Evolutionary conservation across 1,284 basidiomycete species (phyloP), one percentile per base, ranked within the genome.

Genomic region (Testicularia cyperi): DNA sequence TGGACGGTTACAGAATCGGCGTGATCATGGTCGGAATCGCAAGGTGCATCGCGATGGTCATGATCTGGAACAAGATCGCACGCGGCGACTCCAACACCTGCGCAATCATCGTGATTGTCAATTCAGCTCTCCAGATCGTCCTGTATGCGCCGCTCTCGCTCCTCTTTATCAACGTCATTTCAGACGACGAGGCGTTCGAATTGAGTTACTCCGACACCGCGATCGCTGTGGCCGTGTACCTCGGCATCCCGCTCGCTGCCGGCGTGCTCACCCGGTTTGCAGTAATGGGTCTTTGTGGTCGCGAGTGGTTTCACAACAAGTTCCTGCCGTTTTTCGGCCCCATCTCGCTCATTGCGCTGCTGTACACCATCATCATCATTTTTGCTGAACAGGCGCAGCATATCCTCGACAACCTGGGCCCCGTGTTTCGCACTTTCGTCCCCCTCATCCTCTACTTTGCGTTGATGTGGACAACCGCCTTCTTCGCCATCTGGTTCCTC

Each of bases 141-240:
- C 80, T 91, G 8, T 91, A 86, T 75, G 84, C 87, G 0, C 90
- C 88, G 0, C 84, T 84, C 57, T 82, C 87, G 1, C 71, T 92
- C 2, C 78, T 90, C 25, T 90, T 91, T 76, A 80, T 91, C 73
- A 85, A 89, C 69, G 78, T 86, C 36, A 83, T 92, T 42, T 65
- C 70, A 5, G 32, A 54, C 15, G 47, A 55, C 19, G 41, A 66
- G 0, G 68, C 71, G 0, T 73, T 87, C n/a, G 79, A 79, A 25
- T 78, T 91, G 21, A 74, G 81, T 5, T 92, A 92, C 60, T 81
- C 82, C 1, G 68, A 81, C 27, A 86, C 86, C 3, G 88, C 88
- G 0, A 86, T 86, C 33, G 86, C 82, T 2, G 88, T 91, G 1
- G 66, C 78, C 1, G 82, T 89, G 54, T 72, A 72, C 43, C 56